A percentile compares a stretch with the other conserved stretches of the same genome.
These are phyloP conservation scores for Pseudogymnoascus sp. DNA, from an alignment of 2,329 filamentous ascomycete genomes.

Conservation along the genomic window DNA sequence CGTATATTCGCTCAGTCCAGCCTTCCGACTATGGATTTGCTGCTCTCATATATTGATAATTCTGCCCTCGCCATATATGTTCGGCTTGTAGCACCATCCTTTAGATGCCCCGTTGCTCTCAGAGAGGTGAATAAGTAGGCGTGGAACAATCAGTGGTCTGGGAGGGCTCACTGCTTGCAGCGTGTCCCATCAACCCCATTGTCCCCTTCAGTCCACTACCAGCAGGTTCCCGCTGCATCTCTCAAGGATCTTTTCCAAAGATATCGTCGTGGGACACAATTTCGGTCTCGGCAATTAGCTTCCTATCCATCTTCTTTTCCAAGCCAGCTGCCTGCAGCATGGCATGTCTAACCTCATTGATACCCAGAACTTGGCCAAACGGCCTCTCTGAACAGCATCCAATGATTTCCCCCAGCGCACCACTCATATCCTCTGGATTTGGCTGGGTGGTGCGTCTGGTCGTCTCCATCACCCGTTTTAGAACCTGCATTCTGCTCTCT, in stretches of 20 bases:
- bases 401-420: conserved; percentile 52
- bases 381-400: conserved; percentile 48
- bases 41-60: neutral
- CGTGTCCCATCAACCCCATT: neutral
- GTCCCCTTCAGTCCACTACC: neutral
- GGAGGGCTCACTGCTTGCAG: neutral
- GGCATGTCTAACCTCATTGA: conserved; percentile 57
- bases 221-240: neutral
- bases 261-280: conserved; percentile 26
- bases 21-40: neutral
- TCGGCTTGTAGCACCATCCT: neutral
- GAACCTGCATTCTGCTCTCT: conserved; percentile 28
- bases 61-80: neutral
- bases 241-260: neutral
- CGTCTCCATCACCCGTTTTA: conserved; percentile 34
- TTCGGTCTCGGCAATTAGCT: conserved; percentile 27
- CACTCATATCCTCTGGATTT: conserved; percentile 30
- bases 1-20: neutral
- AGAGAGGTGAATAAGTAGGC: neutral
- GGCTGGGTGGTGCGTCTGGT: conserved; percentile 38
- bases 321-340: conserved; percentile 55
- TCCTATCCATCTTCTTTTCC: conserved; percentile 36
- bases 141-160: neutral
- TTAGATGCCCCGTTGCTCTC: neutral
- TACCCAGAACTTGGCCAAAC: conserved; percentile 45